A percentile compares a stretch with the other conserved stretches of the same genome.
Conservation (phyloP, 768 basidiomycete species). For the Lentinula guzmanii region DNA sequence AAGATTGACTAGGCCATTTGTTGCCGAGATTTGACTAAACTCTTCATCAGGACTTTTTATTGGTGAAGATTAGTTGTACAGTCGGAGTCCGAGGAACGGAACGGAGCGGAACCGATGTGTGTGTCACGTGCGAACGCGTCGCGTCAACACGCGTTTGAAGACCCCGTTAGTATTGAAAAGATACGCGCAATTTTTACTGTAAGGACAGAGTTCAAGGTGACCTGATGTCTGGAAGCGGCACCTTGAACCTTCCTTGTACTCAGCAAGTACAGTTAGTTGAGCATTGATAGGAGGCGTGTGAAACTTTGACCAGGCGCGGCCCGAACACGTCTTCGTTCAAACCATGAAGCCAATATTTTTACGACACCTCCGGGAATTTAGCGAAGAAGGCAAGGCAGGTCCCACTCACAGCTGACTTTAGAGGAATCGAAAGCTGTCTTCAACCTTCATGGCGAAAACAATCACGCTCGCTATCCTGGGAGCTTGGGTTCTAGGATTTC, state of each 20-base stretch:
- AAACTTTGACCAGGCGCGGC: background rate
- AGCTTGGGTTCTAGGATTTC: background rate
- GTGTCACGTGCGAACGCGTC: too few species aligned
- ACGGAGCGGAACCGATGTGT: too few species aligned
- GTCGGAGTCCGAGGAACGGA: too few species aligned
- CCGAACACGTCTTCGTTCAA: background rate
- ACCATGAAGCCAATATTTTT: background rate
- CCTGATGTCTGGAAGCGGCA: too few species aligned
- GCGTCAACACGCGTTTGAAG: too few species aligned
- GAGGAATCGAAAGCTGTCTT: background rate
- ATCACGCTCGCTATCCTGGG: background rate
- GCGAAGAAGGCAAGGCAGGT: background rate
- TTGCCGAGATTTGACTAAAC: background rate
- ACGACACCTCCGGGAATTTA: background rate
- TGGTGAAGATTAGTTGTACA: too few species aligned
- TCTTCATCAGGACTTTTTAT: too few species aligned
- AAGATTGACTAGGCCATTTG: background rate
- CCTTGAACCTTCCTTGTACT: too few species aligned
- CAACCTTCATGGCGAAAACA: background rate
- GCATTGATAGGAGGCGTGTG: background rate
- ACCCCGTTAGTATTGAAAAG: too few species aligned
- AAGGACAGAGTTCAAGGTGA: too few species aligned
- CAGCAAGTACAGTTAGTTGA: too few species aligned
- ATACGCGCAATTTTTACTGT: too few species aligned
- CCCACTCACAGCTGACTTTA: background rate